phyloP scores from a whole-genome alignment of 2,329 filamentous ascomycete species.

The Aureobasidium sp. region DNA sequence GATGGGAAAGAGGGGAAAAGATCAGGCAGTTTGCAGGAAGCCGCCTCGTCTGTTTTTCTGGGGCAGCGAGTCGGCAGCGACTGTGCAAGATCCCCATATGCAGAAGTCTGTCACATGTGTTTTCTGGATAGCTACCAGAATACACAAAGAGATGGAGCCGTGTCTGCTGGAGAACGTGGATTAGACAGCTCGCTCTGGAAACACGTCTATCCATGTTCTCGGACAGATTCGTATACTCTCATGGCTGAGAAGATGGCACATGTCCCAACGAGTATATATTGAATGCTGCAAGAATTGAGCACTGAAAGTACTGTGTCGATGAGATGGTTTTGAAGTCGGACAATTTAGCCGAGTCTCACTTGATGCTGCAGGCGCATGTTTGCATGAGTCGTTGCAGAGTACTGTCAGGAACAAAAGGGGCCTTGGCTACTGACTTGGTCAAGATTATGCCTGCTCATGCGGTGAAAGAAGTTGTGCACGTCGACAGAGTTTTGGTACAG shows the following conservation, averaged over 20 bases:
- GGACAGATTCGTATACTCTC: no score
- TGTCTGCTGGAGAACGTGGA: not conserved
- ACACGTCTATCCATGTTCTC: no score
- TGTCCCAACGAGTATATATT: no score
- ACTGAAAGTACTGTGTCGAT: not conserved
- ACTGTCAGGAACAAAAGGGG: not conserved
- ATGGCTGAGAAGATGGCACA: no score
- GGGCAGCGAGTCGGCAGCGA: not conserved
- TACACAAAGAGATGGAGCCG: not conserved
- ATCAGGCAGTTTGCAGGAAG: not conserved
- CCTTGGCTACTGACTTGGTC: not conserved
- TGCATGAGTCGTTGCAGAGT: not conserved
- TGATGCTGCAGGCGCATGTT: not conserved
- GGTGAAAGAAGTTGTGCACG: not conserved
- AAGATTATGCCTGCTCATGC: not conserved
- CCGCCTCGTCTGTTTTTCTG: not conserved
- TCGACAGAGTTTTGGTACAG: not conserved
- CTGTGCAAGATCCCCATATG: not conserved
- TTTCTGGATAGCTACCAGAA: not conserved
- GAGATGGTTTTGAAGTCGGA: not conserved
- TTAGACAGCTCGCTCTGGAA: not conserved
- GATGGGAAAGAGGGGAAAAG: constrained; percentile 5
- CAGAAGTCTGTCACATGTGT: not conserved
- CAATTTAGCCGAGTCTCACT: not conserved
- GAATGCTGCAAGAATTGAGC: no score